phyloP scores from a whole-genome alignment of 176 grass and related monocot species.

The Triticum timopheevii region DNA sequence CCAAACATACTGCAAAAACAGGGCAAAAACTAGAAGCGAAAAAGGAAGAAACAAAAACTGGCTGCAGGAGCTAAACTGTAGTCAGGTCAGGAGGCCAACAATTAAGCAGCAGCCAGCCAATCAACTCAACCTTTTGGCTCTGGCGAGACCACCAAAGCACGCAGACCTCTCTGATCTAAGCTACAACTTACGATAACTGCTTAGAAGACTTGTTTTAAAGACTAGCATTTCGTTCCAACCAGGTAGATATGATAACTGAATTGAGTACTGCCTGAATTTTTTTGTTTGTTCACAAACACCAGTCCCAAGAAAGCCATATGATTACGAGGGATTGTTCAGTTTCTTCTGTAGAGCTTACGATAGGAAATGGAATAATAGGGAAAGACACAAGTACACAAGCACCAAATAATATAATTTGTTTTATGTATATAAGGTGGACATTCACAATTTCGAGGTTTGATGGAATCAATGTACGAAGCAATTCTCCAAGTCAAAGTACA shows the following conservation, averaged over 20 bases:
- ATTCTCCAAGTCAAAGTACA: background rate
- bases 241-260: background rate
- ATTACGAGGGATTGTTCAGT: background rate
- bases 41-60: background rate
- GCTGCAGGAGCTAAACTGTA: background rate
- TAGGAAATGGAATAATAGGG: background rate
- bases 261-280: background rate
- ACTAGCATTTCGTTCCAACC: background rate
- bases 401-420: background rate
- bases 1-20: background rate
- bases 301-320: background rate
- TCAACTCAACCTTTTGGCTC: background rate
- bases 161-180: background rate
- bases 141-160: background rate
- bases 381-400: background rate
- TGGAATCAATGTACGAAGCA: background rate
- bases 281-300: background rate
- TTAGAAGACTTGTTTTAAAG: background rate
- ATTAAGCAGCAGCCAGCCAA: background rate
- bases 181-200: background rate
- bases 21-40: background rate
- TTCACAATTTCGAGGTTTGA: background rate
- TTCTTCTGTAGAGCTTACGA: background rate
- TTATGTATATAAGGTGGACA: background rate
- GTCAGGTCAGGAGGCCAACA: background rate